Evolutionary conservation across 352 stramenopile species (phyloP), one percentile per base, ranked within the genome.

Genomic region (Pythium vanterpoolii): DNA sequence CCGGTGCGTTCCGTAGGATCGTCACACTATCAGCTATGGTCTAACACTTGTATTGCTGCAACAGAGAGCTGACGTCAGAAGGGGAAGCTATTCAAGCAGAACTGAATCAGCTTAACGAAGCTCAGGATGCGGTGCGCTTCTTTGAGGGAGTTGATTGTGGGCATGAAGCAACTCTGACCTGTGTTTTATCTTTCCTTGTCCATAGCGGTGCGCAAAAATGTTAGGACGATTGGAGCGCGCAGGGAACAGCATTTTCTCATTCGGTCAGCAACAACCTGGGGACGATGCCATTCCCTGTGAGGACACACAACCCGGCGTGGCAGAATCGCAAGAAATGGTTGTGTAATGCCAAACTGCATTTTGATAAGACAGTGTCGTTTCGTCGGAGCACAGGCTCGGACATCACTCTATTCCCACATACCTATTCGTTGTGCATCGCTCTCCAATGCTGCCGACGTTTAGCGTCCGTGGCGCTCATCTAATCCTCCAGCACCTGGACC

Each of bases 61-160:
- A 13, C 42, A 89, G 79, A 16, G 72, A 76, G 52, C 59, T 89
- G 23, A 76, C 81, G 42, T 69, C 73, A 8, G 79, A 91, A 33
- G 74, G 72, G 1, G 55, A 55, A 5, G 72, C 56, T 56, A 86
- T 91, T 43, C 81, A 88, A 68, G 69, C 58, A 9, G 81, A 84
- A 53, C 70, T 91, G 62, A 71, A 87, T 10, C 66, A 83, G 27
- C 62, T 91, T 23, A 46, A 88, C 45, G 62, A 64, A 16, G 73
- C 73, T 34, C 81, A 91, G 64, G 75, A 88, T 51, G 45, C 42
- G 63, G 81, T 87, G 46, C 13, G 69, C 16, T 31, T 4, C n/a
- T 31, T 62, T 31, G 16, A 44, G 43, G 56, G 40, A 39, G 21
- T 49, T 51, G 38, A 16, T 24, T 5, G 23, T 31, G 28, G 7